Evolutionary conservation across 768 basidiomycete species (phyloP).

Genomic region (Pholiota microspora): DNA sequence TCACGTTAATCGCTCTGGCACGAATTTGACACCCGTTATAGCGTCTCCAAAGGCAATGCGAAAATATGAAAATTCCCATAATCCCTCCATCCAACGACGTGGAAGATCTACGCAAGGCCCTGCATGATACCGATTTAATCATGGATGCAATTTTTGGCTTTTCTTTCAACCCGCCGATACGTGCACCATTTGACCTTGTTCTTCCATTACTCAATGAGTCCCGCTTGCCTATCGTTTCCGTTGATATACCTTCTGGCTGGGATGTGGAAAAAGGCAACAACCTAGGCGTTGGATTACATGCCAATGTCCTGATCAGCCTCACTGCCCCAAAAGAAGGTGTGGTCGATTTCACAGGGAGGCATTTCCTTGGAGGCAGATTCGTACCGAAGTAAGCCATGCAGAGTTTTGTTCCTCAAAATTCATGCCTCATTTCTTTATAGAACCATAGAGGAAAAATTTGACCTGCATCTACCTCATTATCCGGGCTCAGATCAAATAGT

Average conservation of each 20-base stretch:
- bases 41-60: conserved; percentile 84
- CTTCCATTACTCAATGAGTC: conserved; percentile 64
- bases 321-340: conserved; percentile 95
- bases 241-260: conserved; percentile 98
- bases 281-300: conserved; percentile 55
- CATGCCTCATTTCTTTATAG: conserved; percentile 34
- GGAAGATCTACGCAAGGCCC: conserved; percentile 44
- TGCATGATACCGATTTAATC: conserved; percentile 71
- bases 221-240: conserved; percentile 80
- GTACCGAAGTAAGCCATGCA: conserved; percentile 66
- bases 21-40: conserved; percentile 24
- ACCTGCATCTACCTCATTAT: conserved; percentile 81
- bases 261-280: conserved; percentile 79
- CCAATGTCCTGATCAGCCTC: conserved; percentile 83
- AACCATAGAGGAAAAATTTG: conserved; percentile 65
- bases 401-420: background rate
- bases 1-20: background rate
- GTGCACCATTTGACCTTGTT: conserved; percentile 81
- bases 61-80: conserved; percentile 83
- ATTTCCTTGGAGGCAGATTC: conserved; percentile 95
- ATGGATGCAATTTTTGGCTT: conserved; percentile 98
- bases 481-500: conserved; percentile 82
- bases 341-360: conserved; percentile 69
- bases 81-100: conserved; percentile 49
- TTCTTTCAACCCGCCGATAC: conserved; percentile 90